Evolutionary conservation across 73 alveolate species (phyloP), one percentile per base, ranked within the genome.

Genomic region (Paramecium primaurelia): DNA sequence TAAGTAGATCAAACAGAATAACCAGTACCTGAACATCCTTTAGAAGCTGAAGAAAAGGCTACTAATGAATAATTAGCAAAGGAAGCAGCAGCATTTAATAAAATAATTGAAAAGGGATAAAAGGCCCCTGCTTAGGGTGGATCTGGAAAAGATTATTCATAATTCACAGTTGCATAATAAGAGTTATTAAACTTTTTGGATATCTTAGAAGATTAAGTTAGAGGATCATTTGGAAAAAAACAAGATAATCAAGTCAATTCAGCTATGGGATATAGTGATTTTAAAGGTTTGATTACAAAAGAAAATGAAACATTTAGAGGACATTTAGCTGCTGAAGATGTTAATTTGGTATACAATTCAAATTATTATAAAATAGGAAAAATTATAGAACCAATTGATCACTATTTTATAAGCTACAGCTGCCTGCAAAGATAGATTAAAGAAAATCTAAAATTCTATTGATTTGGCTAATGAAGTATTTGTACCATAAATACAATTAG

Each of bases 351-450:
- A 80, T 44, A 25, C 3, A 9, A 40, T 8, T 12, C 1, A 4
- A 22, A 4, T 49, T 12, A 42, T 45, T 22, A 25, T 80, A 4
- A 18, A 22, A 42, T 80, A 80, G 91, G 91, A 45, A 25, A 80
- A 80, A 45, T 47, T 80, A 8, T 80, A 80, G 20, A 80, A 80
- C 49, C 30, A 80, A 80, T 49, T 80, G 77, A 80, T 80, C 51
- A 80, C 91, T 36, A 80, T 80, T 44, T 80, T 80, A 80, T 80
- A 80, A 80, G 77, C 91, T 18, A 80, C 91, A 25, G 91, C 91
- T 45, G 71, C 71, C 3, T 80, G 91, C 77, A 80, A 80, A 26
- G 73, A 42, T 10, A 80, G 91, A 80, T 49, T 80, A 20, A 80
- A 80, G 91, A 32, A 80, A 20, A 80, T 80, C 2, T 45, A 42